Conservation (phyloP, 345 rosid species). For the Garcia nutans region DNA sequence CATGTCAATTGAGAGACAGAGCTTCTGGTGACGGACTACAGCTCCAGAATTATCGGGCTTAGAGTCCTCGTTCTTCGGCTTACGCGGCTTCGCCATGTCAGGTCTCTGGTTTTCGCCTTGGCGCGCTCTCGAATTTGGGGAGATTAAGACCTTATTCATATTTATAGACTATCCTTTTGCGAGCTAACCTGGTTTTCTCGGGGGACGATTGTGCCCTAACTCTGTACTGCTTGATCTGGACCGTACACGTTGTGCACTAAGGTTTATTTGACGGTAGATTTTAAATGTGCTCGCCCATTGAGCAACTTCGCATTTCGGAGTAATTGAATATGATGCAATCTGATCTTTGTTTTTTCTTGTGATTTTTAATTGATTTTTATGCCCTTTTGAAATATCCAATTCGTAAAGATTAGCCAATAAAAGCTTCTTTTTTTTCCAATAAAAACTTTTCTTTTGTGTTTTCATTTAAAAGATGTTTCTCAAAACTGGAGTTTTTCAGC, state of each 20-base stretch:
- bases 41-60: conserved; percentile 72
- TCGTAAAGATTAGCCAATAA: neutral
- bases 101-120: neutral
- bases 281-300: neutral
- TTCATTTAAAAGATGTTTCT: no score
- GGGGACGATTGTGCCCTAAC: conserved; percentile 1
- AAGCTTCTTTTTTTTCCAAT: no score
- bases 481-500: no score
- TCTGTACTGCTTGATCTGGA: neutral
- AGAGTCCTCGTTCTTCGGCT: conserved; percentile 68
- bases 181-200: neutral
- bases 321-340: neutral
- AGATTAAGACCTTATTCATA: neutral
- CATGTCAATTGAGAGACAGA: conserved; percentile 79
- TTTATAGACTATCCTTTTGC: conserved; percentile 13
- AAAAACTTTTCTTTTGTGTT: no score
- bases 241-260: neutral
- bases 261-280: neutral
- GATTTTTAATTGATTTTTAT: no score
- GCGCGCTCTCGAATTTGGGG: neutral
- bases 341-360: neutral
- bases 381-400: neutral
- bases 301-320: no score
- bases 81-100: conserved; percentile 90
- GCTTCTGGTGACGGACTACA: conserved; percentile 89